A percentile compares a stretch with the other conserved stretches of the same genome.
These are phyloP conservation scores for Quercus lobata DNA, from an alignment of 331 rosid species.

Conservation along the genomic window DNA sequence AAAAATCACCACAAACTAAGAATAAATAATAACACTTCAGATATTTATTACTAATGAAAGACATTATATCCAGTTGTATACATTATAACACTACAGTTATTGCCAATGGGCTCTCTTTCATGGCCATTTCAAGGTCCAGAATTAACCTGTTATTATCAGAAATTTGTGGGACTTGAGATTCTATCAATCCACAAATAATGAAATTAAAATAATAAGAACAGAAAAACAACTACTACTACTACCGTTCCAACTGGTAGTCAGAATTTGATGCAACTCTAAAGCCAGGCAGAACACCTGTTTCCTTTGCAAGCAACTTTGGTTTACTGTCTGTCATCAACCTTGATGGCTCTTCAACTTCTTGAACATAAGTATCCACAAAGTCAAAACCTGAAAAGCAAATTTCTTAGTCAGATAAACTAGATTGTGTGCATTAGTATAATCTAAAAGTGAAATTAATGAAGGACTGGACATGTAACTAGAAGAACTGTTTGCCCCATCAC, in stretches of 20 bases:
- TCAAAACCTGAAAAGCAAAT: slow-evolving; percentile 55
- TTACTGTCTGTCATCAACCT: slow-evolving; percentile 44
- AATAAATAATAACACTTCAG: not conserved
- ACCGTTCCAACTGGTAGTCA: slow-evolving; percentile 84
- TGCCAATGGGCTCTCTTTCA: not conserved
- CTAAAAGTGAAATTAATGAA: not conserved
- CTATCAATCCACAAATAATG: not conserved
- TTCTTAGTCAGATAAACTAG: slow-evolving; percentile 8
- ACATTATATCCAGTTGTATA: not conserved
- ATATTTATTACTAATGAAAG: not conserved
- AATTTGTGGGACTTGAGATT: not conserved
- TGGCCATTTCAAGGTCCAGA: not conserved
- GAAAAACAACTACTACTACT: not conserved
- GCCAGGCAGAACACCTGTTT: slow-evolving; percentile 59
- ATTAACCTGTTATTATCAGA: not conserved
- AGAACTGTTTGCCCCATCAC: not conserved
- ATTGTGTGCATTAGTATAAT: not conserved
- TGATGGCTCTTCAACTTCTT: slow-evolving; percentile 79
- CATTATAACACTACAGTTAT: not conserved
- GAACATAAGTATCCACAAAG: slow-evolving; percentile 64
- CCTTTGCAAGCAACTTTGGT: slow-evolving; percentile 46
- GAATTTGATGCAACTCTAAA: slow-evolving; percentile 73
- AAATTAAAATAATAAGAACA: not conserved
- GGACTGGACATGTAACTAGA: not conserved
- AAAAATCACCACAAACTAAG: not conserved